Base-by-base conservation (phyloP, 805 yeast genomes). In the Spathaspora gorwiae region DNA sequence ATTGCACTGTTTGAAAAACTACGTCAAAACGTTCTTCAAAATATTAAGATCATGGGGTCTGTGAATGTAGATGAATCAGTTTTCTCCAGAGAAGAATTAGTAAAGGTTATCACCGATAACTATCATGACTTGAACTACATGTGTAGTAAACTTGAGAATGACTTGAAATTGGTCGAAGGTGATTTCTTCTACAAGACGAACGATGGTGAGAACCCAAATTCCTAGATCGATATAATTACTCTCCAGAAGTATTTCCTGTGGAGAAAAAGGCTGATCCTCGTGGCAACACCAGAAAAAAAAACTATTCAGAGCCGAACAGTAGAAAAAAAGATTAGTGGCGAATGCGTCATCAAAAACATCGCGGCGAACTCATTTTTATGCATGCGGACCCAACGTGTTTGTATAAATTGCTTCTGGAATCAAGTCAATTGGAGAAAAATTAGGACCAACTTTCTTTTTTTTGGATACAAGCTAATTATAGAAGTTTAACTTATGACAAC, bases 101-200 rank as follows among this genome's bases (percentile, higher is more conserved):
- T 64, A 5, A 49, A 50, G 30, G 43, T 48, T 7, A 48, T 57
- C 30, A 57, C 65, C 19, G 61, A 60, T 10, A 53, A 54, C 14
- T 64, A 60, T 47, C 57, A 54, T 41, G 46, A 47, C 13, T 46
- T 64, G 32, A 55, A 55, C 45, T 48, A 52, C 43, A 30, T 64
- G 5, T 49, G 51, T 33, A 54, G 47, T 19, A 54, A 54, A 32
- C 45, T 60, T 38, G 60, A 52, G 7, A 51, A 51, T 27, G 63
- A 61, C 40, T 40, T 54, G 5, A 46, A 53, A 26, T 39, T 56
- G 33, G 48, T 60, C 24, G 47, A 54, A 26, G 46, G 52, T 13
- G 66, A 61, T 47, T 47, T 51, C 11, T 63, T 63, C 45, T 63
- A 64, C 47, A 50, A 31, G n/a, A 30, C 31, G 8, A 32, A 7